Evolutionary conservation across 176 grass and related monocot species (phyloP).

Genomic region (Triticum timopheevii): DNA sequence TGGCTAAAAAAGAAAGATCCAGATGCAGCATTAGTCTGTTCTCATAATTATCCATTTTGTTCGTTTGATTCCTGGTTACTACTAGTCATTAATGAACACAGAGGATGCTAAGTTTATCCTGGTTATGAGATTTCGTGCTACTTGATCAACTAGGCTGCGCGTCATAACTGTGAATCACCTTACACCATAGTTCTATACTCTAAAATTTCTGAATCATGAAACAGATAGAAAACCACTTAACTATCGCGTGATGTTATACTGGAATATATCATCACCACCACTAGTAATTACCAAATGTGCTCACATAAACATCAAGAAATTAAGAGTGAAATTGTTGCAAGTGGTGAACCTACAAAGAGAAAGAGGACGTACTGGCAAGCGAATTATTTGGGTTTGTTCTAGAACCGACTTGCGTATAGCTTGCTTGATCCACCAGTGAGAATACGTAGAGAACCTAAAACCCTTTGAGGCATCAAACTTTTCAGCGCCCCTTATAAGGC

Average conservation of each 20-base stretch:
- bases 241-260: not conserved
- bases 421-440: slow-evolving; percentile 97
- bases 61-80: not conserved
- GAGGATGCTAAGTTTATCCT: not conserved
- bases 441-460: slow-evolving; percentile 96
- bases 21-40: not conserved
- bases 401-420: slow-evolving; percentile 75
- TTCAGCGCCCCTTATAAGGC: slow-evolving; percentile 70
- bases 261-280: not conserved
- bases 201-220: not conserved
- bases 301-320: not conserved
- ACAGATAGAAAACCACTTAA: not conserved
- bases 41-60: not conserved
- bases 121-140: not conserved
- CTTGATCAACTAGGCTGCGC: not conserved
- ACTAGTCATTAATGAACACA: not conserved
- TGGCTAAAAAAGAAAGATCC: not conserved
- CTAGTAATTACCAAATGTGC: not conserved
- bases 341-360: not conserved
- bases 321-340: not conserved
- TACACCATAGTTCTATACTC: not conserved
- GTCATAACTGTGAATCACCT: not conserved
- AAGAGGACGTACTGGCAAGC: slow-evolving; percentile 61
- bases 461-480: slow-evolving; percentile 91
- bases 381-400: slow-evolving; percentile 71